phyloP scores from a whole-genome alignment of 2,329 filamentous ascomycete genomes.

The Nemania sp. region DNA sequence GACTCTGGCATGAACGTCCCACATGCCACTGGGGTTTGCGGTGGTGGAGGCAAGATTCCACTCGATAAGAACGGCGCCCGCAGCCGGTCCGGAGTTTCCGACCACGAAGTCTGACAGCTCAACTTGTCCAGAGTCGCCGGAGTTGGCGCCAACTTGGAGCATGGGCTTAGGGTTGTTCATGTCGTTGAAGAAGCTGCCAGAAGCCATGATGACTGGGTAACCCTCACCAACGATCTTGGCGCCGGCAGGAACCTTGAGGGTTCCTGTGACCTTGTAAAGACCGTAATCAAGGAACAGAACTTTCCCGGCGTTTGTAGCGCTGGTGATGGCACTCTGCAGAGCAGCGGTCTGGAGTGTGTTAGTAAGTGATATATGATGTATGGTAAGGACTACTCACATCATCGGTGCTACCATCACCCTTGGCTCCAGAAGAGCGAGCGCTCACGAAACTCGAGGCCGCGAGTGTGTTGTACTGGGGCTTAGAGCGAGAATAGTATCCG shows the following conservation, averaged over 20 bases:
- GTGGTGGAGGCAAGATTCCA: conserved; percentile 65
- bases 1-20: conserved; percentile 77
- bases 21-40: conserved; percentile 57
- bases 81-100: conserved; percentile 66
- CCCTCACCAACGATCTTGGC: conserved; percentile 41
- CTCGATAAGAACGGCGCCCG: conserved; percentile 71
- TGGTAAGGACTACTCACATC: conserved; percentile 58
- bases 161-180: conserved; percentile 64
- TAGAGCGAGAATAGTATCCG: conserved; percentile 65
- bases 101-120: conserved; percentile 76
- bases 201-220: conserved; percentile 52
- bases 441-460: conserved; percentile 61
- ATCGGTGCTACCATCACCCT: conserved; percentile 71
- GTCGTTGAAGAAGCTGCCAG: conserved; percentile 59
- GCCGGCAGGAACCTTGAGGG: conserved; percentile 50
- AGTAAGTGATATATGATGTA: conserved; percentile 41
- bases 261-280: conserved; percentile 54
- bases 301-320: conserved; percentile 52
- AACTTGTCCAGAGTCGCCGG: conserved; percentile 65
- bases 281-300: conserved; percentile 62
- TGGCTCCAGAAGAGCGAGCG: conserved; percentile 58
- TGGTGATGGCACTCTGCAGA: conserved; percentile 59
- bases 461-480: conserved; percentile 70
- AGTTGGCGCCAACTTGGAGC: conserved; percentile 62
- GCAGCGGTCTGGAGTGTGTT: conserved; percentile 49